These are phyloP conservation scores for Santalum album DNA, from an alignment of 164 flowering plant genomes.

Conservation along the genomic window DNA sequence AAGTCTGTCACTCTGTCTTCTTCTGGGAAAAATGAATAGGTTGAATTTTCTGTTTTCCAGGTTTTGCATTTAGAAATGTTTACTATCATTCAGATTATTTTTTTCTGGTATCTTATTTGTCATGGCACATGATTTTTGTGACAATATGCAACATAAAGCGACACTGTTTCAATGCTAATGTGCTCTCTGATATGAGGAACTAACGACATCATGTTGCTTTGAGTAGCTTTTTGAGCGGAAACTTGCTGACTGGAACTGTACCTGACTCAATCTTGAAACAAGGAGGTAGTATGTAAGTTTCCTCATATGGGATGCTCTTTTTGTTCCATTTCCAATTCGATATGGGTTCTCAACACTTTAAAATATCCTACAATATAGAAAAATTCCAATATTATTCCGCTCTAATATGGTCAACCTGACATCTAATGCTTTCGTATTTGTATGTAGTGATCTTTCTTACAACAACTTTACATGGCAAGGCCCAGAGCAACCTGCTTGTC, in stretches of 20 bases:
- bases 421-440: neutral
- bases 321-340: too few species aligned
- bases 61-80: too few species aligned
- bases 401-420: too few species aligned
- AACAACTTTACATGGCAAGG: slow-evolving; percentile 56
- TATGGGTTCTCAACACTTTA: too few species aligned
- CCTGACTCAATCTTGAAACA: slow-evolving; percentile 42
- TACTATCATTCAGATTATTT: too few species aligned
- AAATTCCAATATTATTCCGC: too few species aligned
- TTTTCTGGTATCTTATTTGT: too few species aligned
- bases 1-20: too few species aligned
- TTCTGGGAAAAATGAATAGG: too few species aligned
- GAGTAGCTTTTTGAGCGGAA: slow-evolving; percentile 52
- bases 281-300: slow-evolving; percentile 48
- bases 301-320: slow-evolving; percentile 10
- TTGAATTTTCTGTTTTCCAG: too few species aligned
- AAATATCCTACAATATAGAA: too few species aligned
- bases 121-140: neutral
- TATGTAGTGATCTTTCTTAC: slow-evolving; percentile 75
- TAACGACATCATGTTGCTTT: slow-evolving; percentile 5
- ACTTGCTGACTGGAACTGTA: slow-evolving; percentile 49
- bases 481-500: slow-evolving; percentile 36
- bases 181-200: neutral
- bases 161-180: neutral
- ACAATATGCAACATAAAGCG: neutral